Evolutionary conservation across 768 basidiomycete genomes (phyloP), one percentile per base, ranked within the genome.

Genomic region (Hygrophorus pudorinus): DNA sequence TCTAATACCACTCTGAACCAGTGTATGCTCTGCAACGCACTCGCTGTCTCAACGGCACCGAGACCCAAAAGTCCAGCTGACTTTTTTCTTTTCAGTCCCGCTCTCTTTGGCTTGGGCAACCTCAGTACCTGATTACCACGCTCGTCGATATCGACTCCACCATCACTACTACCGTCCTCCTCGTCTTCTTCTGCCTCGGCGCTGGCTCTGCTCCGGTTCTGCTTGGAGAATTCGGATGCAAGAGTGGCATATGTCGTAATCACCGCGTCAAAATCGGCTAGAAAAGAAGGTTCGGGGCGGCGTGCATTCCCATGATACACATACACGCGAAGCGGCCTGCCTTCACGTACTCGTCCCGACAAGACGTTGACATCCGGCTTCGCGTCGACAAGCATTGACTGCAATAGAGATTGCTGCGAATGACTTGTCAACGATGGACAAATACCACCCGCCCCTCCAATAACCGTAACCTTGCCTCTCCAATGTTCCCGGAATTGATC

Each of bases 401-500:
- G 54, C 29, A 60, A 54, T 2, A 64, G 60, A n/a, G 64, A 59
- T 39, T 61, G 58, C n/a, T 64, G 56, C 30, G 67, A 61, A 14
- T 62, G 57, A 51, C 64, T 54, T 14, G 66, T 24, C 24, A 24
- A 56, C 33, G 65, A 61, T 13, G 61, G 58, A 13, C 62, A 51
- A 44, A 50, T 47, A 9, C 68, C 70, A 31, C 82, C 81, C 31
- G 70, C 73, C 10, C 91, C 91, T 14, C 93, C 91, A 43, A 84
- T 71, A 33, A 96, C 83, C 17, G 71, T 70, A 2, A 96, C 91
- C 44, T 82, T 77, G 6, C 92, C 92, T 50, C 76, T 77, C 92
- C 92, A 97, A 60, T 99, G 96, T 58, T 99, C 96, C 46, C 85
- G 78, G 56, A 99, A 90, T 62, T 99, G 96, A 45, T 94, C 90